These are phyloP conservation scores for Piloderma croceum DNA, from an alignment of 768 basidiomycete genomes.

Conservation along the genomic window DNA sequence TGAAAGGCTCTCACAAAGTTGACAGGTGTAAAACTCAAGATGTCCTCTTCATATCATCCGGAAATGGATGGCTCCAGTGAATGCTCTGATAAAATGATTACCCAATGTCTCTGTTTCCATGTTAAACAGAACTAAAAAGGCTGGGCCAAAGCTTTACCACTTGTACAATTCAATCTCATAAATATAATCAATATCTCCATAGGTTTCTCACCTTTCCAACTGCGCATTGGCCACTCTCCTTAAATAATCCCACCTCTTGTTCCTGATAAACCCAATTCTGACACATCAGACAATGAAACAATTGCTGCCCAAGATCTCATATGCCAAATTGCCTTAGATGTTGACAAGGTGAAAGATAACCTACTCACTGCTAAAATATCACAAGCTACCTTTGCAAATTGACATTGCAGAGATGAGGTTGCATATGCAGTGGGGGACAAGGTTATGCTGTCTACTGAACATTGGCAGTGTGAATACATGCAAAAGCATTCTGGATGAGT, in stretches of 20 bases:
- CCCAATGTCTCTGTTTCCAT: conserved; percentile 20
- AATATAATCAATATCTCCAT: conserved; percentile 25
- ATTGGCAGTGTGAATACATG: conserved; percentile 23
- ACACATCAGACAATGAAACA: not conserved
- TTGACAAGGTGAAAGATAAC: conserved; percentile 28
- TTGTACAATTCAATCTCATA: conserved; percentile 29
- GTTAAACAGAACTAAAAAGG: conserved; percentile 21
- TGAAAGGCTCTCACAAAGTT: no score
- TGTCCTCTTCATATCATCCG: conserved; percentile 33
- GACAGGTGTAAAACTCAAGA: conserved; percentile 24
- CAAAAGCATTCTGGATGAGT: conserved; percentile 20
- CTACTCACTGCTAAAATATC: conserved; percentile 23
- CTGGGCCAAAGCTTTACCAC: conserved; percentile 25
- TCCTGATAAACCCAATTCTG: not conserved
- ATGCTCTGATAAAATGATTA: conserved; percentile 31
- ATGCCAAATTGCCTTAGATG: conserved; percentile 9
- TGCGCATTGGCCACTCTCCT: conserved; percentile 18
- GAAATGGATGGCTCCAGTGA: conserved; percentile 37
- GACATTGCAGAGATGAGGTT: conserved; percentile 12
- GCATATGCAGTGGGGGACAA: no score
- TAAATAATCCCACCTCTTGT: conserved; percentile 17
- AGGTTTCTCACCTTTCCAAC: conserved; percentile 28
- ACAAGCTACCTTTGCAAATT: conserved; percentile 24
- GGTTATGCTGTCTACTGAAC: conserved; percentile 31
- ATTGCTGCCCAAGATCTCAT: conserved; percentile 6